Percentiles rank a stretch among this genome's conserved stretches.
These are phyloP conservation scores for Quercus engelmannii DNA, from an alignment of 306 rosid genomes.

Conservation along the genomic window DNA sequence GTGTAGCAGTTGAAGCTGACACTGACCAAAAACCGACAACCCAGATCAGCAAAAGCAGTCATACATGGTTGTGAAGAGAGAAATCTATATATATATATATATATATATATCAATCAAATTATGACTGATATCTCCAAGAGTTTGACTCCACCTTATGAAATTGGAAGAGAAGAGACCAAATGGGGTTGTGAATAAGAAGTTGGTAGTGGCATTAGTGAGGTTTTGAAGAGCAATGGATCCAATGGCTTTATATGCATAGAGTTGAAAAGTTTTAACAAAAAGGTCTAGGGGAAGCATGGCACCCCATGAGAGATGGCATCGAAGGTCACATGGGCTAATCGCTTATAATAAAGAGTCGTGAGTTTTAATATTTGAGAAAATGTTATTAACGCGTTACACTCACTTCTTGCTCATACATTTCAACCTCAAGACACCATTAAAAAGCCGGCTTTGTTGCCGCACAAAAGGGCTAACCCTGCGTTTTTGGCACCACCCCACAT, in stretches of 20 bases:
- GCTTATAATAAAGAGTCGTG: slow-evolving; percentile 6
- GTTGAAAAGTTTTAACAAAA: slow-evolving; percentile 13
- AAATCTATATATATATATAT: no score
- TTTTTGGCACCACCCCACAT: slow-evolving; percentile 52
- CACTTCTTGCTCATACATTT: slow-evolving; percentile 32
- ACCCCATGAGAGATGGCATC: slow-evolving; percentile 56
- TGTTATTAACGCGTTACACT: slow-evolving; percentile 37
- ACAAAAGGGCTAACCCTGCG: slow-evolving; percentile 48
- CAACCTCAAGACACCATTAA: slow-evolving; percentile 31
- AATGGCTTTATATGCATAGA: slow-evolving; percentile 15
- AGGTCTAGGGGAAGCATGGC: slow-evolving; percentile 34
- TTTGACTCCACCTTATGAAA: neutral
- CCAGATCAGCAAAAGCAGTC: neutral
- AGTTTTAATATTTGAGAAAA: slow-evolving; percentile 1
- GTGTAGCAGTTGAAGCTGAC: neutral
- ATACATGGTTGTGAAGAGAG: neutral
- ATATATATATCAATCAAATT: neutral
- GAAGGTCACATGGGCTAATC: slow-evolving; percentile 76
- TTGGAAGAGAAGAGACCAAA: neutral
- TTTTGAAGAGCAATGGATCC: slow-evolving; percentile 12
- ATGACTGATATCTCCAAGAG: neutral
- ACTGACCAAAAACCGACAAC: slow-evolving; percentile 34
- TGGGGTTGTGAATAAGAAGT: neutral
- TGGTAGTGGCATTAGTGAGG: slow-evolving; percentile 16
- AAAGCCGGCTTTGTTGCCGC: slow-evolving; percentile 64